Evolutionary conservation across 1,284 basidiomycete genomes (phyloP).

Genomic region (Limonomyces culmigenus): DNA sequence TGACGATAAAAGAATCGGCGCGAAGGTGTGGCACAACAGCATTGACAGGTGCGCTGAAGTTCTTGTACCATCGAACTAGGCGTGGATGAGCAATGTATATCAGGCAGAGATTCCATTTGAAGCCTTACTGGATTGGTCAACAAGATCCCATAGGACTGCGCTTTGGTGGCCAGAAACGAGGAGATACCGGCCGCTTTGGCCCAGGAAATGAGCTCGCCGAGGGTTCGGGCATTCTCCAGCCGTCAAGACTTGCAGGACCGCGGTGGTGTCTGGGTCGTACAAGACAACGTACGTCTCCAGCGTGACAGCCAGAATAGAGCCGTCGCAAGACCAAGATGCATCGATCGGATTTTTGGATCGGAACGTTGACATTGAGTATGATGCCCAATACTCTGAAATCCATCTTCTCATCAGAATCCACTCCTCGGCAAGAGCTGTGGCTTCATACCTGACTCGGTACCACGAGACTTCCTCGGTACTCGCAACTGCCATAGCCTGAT

Average conservation of each 20-base stretch:
- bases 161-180: conserved; percentile 33
- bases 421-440: no score
- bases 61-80: conserved; percentile 46
- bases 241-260: conserved; percentile 48
- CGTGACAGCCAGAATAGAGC: conserved; percentile 69
- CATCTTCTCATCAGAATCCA: no score
- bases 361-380: conserved; percentile 54
- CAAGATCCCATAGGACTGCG: conserved; percentile 68
- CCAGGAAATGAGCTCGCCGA: conserved; percentile 44
- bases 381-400: conserved; percentile 60
- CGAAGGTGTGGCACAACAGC: conserved; percentile 36
- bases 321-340: conserved; percentile 73
- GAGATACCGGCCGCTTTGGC: conserved; percentile 43
- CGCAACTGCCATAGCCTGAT: conserved; percentile 61
- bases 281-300: conserved; percentile 58
- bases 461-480: no score
- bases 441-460: no score
- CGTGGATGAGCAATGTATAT: conserved; percentile 4
- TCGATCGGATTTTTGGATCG: conserved; percentile 50
- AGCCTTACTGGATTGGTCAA: conserved; percentile 47
- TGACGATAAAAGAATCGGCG: conserved; percentile 38
- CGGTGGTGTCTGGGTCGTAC: conserved; percentile 59
- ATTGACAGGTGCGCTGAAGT: conserved; percentile 19
- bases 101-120: background rate
- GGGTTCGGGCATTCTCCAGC: conserved; percentile 31